These are phyloP conservation scores for Elsinoe australis DNA, from an alignment of 2,329 filamentous ascomycete species.

Conservation along the genomic window DNA sequence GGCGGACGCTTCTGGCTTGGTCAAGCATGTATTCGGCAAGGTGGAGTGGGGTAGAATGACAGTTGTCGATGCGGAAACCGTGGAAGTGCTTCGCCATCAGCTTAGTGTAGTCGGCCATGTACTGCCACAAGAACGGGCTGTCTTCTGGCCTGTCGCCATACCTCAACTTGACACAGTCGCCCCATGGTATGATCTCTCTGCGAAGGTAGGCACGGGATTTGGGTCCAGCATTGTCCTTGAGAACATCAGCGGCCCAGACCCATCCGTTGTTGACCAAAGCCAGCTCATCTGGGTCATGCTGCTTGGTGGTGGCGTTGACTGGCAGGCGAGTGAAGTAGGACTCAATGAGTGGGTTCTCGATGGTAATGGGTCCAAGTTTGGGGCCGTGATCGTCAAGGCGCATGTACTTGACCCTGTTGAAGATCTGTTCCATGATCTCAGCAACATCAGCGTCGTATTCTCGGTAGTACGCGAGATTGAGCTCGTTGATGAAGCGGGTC, in stretches of 20 bases:
- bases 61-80: conserved; percentile 95
- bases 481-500: conserved; percentile 62
- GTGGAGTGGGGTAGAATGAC: conserved; percentile 88
- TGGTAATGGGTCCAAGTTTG: conserved; percentile 69
- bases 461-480: conserved; percentile 82
- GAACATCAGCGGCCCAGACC: conserved; percentile 96
- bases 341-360: conserved; percentile 76
- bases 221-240: conserved; percentile 87
- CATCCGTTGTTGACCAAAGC: conserved; percentile 93
- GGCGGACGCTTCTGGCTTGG: conserved; percentile 78
- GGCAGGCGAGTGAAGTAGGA: conserved; percentile 90
- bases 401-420: conserved; percentile 90
- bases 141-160: conserved; percentile 76
- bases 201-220: conserved; percentile 88
- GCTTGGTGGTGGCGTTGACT: conserved; percentile 65
- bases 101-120: conserved; percentile 87
- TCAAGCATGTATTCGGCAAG: conserved; percentile 94
- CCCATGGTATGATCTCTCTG: conserved; percentile 95
- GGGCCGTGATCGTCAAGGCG: conserved; percentile 89
- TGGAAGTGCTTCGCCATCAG: conserved; percentile 91
- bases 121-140: conserved; percentile 89
- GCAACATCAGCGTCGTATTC: conserved; percentile 82
- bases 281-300: conserved; percentile 67
- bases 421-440: conserved; percentile 82
- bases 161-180: conserved; percentile 93